phyloP scores from a whole-genome alignment of 2,329 filamentous ascomycete species.

The Diaporthe aspalathi region DNA sequence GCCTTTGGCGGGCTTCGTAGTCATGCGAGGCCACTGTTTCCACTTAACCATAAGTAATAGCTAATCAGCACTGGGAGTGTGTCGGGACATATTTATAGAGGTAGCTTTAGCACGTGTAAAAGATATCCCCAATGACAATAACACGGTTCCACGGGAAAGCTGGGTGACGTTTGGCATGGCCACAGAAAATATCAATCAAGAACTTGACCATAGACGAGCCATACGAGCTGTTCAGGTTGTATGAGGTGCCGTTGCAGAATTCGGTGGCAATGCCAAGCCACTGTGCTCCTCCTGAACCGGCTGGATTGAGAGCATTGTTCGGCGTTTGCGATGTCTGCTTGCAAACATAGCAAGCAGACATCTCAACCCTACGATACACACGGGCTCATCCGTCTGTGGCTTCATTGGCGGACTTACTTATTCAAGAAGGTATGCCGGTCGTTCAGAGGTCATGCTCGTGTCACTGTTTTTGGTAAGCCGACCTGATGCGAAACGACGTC shows the following conservation, averaged over 20 bases:
- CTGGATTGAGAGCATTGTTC: neutral
- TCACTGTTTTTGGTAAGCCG: constrained; percentile 29
- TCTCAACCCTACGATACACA: neutral
- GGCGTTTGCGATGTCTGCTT: neutral
- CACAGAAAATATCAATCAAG: neutral
- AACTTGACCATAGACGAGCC: neutral
- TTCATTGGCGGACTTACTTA: neutral
- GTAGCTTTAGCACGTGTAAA: neutral
- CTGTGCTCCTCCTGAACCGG: neutral
- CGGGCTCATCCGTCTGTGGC: neutral
- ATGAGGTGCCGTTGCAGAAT: neutral
- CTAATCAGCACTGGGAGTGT: neutral
- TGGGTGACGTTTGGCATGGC: too few species aligned
- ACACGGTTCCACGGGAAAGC: neutral
- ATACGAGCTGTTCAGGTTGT: neutral
- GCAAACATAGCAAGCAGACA: too few species aligned
- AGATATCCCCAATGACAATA: neutral
- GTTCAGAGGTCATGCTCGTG: neutral
- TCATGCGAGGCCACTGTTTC: neutral
- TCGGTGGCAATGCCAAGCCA: neutral
- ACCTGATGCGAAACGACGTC: constrained; percentile 34
- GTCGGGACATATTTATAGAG: neutral
- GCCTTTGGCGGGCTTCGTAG: neutral
- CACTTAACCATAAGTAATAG: neutral
- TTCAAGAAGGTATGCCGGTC: too few species aligned